Conservation (phyloP, 164 flowering plant species). For the Macadamia tetraphylla region DNA sequence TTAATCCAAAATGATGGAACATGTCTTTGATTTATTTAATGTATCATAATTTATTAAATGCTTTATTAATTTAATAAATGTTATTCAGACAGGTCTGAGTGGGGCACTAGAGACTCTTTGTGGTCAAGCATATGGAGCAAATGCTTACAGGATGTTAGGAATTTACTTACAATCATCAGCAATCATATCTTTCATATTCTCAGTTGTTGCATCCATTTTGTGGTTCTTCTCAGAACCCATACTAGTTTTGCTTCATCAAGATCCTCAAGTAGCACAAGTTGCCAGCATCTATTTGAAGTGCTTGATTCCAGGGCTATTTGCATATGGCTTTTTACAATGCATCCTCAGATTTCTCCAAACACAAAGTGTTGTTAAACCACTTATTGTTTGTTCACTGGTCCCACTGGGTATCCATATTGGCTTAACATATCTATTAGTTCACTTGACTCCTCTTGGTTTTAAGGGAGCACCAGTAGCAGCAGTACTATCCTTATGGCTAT, state of each 20-base stretch:
- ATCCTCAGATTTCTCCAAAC: constrained; percentile 79
- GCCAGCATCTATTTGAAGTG: constrained; percentile 53
- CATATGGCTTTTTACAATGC: constrained; percentile 63
- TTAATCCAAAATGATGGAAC: too few species aligned
- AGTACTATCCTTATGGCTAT: constrained; percentile 67
- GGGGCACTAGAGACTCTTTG: constrained; percentile 92
- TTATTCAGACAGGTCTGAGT: constrained; percentile 63
- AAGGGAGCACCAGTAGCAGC: constrained; percentile 72
- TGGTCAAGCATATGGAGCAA: constrained; percentile 87
- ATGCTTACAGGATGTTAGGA: constrained; percentile 57
- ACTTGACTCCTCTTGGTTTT: constrained; percentile 45
- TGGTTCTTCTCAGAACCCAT: constrained; percentile 72
- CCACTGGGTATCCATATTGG: constrained; percentile 54
- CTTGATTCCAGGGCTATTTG: constrained; percentile 70
- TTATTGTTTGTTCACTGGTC: constrained; percentile 48
- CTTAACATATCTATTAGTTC: constrained; percentile 50
- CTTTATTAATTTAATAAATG: background rate
- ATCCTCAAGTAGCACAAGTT: constrained; percentile 41
- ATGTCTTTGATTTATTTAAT: too few species aligned
- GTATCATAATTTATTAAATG: too few species aligned
- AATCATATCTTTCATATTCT: constrained; percentile 50
- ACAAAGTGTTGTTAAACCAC: constrained; percentile 54
- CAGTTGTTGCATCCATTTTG: constrained; percentile 42
- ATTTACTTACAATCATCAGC: constrained; percentile 74
- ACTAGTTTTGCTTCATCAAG: constrained; percentile 58